phyloP scores from a whole-genome alignment of 805 yeast species.

The Nematodospora valgi region DNA sequence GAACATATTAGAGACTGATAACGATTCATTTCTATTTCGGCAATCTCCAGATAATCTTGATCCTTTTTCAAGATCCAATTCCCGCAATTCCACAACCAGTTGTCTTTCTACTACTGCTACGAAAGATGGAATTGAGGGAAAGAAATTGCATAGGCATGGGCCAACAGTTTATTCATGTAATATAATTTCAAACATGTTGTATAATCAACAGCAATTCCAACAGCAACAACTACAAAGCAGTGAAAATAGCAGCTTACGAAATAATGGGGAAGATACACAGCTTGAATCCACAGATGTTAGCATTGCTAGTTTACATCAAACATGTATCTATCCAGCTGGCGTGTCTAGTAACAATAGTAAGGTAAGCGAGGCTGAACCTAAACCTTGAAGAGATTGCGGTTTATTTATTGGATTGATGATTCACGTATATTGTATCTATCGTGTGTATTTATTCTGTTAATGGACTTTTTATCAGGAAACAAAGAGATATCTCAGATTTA shows the following conservation, averaged over 20 bases:
- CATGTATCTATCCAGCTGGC: too few relatives aligned
- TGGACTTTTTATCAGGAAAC: too few relatives aligned
- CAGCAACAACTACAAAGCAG: constrained; percentile 2
- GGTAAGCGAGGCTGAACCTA: too few relatives aligned
- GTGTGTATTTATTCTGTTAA: too few relatives aligned
- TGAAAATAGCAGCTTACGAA: not conserved
- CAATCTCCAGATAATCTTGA: constrained; percentile 14
- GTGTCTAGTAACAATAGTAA: too few relatives aligned
- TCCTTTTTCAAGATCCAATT: constrained; percentile 50
- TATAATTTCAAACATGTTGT: constrained; percentile 26
- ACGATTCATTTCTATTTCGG: constrained; percentile 2
- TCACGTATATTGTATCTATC: too few relatives aligned
- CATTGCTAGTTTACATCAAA: too few relatives aligned
- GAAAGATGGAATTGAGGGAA: constrained; percentile 71
- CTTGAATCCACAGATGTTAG: not conserved
- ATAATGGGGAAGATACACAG: not conserved
- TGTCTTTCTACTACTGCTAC: constrained; percentile 73
- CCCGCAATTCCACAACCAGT: constrained; percentile 61
- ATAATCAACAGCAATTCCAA: constrained; percentile 12
- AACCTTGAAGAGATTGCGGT: too few relatives aligned
- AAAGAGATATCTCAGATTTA: too few relatives aligned
- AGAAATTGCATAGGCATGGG: constrained; percentile 45
- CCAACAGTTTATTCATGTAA: constrained; percentile 34
- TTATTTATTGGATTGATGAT: too few relatives aligned
- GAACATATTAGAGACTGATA: constrained; percentile 1